Evolutionary conservation across 2,329 filamentous ascomycete species (phyloP), one percentile per base, ranked within the genome.

Genomic region (Neonectria coccinea): DNA sequence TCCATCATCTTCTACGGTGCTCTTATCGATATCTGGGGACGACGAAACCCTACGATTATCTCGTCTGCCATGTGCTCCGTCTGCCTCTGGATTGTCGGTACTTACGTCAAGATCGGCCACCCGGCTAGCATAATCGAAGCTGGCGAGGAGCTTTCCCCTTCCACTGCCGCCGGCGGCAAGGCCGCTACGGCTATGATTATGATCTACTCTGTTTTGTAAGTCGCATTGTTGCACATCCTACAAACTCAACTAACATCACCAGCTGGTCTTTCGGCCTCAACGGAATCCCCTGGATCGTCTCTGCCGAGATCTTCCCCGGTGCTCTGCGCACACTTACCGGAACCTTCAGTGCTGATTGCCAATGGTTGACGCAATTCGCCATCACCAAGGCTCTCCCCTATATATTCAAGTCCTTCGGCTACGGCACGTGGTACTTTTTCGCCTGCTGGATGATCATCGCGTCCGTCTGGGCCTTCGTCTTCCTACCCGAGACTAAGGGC

Each of bases 371-470:
- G 4, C 80, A 82, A 45, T 83, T 83, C 56, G 74, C 76, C 62
- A 80, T 83, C 58, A 81, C 80, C 10, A 82, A 82, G 61, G 76
- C 81, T 0, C 72, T 82, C 2, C 81, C 81, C 0, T 83, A 83
- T 63, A 84, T 84, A 48, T 80, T 83, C 65, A 77, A 73, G 45
- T 77, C 77, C 0, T 75, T 83, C 10, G 76, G 78, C 22, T 87
- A 82, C 69, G 86, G 85, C 5, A 84, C 84, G 2, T 88, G 84
- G 79, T 86, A 86, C 75, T 86, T 88, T 77, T 88, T 88, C 66
- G 85, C 84, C 1, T 79, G 79, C 2, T 80, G 83, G 70, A 85
- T 86, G 78, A 74, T 87, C 7, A 70, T 80, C 11, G 82, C 83
- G 6, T 77, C 80, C 10, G 61, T 83, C 27, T 87, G 83, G 76